Conservation (phyloP, 352 stramenopile species). For the Thalassiosira mediterranea region DNA sequence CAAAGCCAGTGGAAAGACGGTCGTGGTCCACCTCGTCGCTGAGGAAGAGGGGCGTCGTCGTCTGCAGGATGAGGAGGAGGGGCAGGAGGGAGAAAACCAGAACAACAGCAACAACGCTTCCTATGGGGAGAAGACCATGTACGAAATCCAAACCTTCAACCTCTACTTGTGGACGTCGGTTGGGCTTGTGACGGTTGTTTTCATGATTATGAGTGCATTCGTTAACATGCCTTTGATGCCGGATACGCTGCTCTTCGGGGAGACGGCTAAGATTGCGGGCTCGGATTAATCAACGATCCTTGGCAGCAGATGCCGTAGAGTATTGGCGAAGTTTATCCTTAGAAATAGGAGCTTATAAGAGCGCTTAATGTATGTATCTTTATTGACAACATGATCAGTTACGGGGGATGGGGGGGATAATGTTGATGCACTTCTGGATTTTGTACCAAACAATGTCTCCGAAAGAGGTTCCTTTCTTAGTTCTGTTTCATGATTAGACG, state of each 20-base stretch:
- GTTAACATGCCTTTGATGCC: slow-evolving; percentile 79
- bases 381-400: no score
- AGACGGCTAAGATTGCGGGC: slow-evolving; percentile 65
- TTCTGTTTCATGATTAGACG: no score
- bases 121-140: slow-evolving; percentile 82
- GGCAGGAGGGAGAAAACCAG: slow-evolving; percentile 29
- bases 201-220: slow-evolving; percentile 68
- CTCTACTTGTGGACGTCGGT: slow-evolving; percentile 78
- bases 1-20: slow-evolving; percentile 43
- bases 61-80: slow-evolving; percentile 50
- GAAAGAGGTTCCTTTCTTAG: no score
- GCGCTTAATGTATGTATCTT: no score
- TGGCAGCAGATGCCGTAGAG: no score
- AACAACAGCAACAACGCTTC: slow-evolving; percentile 42
- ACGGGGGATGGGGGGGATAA: no score
- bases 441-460: no score
- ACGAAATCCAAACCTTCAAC: slow-evolving; percentile 85
- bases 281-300: no score
- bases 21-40: slow-evolving; percentile 77
- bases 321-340: no score
- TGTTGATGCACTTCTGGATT: no score
- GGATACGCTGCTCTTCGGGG: slow-evolving; percentile 81
- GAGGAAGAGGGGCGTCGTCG: slow-evolving; percentile 63
- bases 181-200: slow-evolving; percentile 62
- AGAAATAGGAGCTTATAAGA: no score